Percentiles rank a stretch among this genome's conserved stretches.
Evolutionary conservation across 2,329 filamentous ascomycete genomes (phyloP).

Genomic region (Pseudogymnoascus sp.): DNA sequence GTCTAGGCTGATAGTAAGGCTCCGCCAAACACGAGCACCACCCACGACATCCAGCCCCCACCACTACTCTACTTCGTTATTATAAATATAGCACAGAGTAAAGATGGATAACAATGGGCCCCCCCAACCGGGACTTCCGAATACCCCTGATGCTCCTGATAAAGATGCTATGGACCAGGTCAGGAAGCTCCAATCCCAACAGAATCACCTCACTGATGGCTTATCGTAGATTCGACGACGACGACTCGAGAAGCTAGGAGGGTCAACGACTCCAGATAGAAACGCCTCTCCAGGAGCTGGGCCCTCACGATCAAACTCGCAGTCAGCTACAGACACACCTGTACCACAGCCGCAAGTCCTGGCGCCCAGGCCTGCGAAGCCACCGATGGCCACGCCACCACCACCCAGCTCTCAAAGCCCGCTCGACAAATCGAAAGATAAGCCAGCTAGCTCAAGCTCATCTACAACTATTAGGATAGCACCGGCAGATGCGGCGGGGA

Average conservation of each 20-base stretch:
- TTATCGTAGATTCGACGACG: slow-evolving; percentile 20
- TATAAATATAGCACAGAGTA: neutral
- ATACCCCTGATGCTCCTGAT: slow-evolving; percentile 41
- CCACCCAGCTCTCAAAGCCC: neutral
- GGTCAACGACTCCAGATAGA: slow-evolving; percentile 17
- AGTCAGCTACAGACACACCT: slow-evolving; percentile 12
- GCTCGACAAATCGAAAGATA: neutral
- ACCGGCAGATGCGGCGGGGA: slow-evolving; percentile 18
- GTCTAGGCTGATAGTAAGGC: slow-evolving; percentile 5
- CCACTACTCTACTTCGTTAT: neutral
- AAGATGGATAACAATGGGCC: slow-evolving; percentile 1
- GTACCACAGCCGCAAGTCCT: slow-evolving; percentile 12
- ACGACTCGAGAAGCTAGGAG: slow-evolving; percentile 22
- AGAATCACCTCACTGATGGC: slow-evolving; percentile 4
- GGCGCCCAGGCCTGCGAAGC: neutral
- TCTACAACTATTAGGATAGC: slow-evolving; percentile 22
- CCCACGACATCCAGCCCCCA: slow-evolving; percentile 2
- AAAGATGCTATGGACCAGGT: slow-evolving; percentile 52
- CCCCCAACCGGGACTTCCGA: slow-evolving; percentile 1
- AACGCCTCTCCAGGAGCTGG: slow-evolving; percentile 13
- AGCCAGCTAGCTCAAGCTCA: neutral
- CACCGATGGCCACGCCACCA: neutral
- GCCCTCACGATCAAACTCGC: slow-evolving; percentile 12
- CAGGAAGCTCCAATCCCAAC: slow-evolving; percentile 18
- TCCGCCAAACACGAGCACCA: neutral